phyloP scores from a whole-genome alignment of 1,284 basidiomycete species.

The Tilletiopsis washingtonensis region DNA sequence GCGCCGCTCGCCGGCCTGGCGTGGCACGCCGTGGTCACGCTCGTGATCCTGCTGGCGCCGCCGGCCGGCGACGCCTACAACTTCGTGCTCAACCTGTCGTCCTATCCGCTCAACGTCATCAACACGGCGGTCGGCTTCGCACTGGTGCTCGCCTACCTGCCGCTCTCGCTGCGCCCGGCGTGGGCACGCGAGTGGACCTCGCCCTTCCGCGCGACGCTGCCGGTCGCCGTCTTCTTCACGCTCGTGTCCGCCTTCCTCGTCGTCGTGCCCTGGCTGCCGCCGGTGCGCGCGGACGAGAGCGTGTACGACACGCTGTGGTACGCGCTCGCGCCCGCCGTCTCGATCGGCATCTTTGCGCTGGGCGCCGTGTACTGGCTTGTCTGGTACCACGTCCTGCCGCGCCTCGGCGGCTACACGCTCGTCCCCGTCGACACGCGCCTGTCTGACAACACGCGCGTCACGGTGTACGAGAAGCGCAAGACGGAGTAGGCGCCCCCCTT shows the following conservation, averaged over 20 bases:
- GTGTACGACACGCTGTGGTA: constrained; percentile 12
- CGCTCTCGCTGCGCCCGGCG: constrained; percentile 4
- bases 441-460: no score
- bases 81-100: constrained; percentile 57
- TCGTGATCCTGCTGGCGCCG: constrained; percentile 56
- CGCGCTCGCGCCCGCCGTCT: constrained; percentile 23
- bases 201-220: constrained; percentile 48
- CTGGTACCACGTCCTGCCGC: constrained; percentile 55
- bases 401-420: constrained; percentile 52
- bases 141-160: constrained; percentile 49
- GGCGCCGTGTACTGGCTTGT: constrained; percentile 57
- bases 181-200: constrained; percentile 27
- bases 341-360: constrained; percentile 45
- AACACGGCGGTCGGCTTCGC: constrained; percentile 58
- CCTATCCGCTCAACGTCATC: constrained; percentile 52
- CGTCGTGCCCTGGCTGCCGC: constrained; percentile 56
- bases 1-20: constrained; percentile 53
- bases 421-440: no score
- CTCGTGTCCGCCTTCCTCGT: constrained; percentile 55
- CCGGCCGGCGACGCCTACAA: constrained; percentile 56
- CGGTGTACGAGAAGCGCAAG: no score
- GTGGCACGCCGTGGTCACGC: constrained; percentile 48
- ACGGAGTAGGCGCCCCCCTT: no score
- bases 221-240: constrained; percentile 56
- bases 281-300: constrained; percentile 49